Evolutionary conservation across 352 stramenopile genomes (phyloP), one percentile per base, ranked within the genome.

Genomic region (Phytophthora litchii): DNA sequence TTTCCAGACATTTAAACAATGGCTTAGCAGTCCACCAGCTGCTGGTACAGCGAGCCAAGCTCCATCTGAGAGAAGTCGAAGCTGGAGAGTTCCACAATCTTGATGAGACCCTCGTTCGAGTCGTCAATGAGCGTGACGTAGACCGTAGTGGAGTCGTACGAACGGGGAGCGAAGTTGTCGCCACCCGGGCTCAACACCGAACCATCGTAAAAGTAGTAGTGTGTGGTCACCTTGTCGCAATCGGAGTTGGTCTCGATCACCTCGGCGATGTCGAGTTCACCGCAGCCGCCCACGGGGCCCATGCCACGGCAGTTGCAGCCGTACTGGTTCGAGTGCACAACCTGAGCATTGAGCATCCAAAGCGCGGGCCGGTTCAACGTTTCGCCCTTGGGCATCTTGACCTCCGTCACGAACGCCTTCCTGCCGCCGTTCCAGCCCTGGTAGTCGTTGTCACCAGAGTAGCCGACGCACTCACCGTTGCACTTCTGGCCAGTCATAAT

Each of bases 171-270:
- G 44, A 74, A 89, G 55, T 86, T 88, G 64, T 89, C 79, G 11
- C 77, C 70, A 0, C 44, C 45, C 0, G 62, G 64, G 25, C 48
- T 60, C 1, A 76, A 23, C 34, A 78, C 52, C 14, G 36, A 53
- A 13, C 70, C 76, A 37, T 91, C 72, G 64, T 73, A 83, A 50
- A 81, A 86, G 72, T 91, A 91, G 63, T 84, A 78, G 64, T 91
- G 79, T 12, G 78, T 88, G 13, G 70, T 72, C 9, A 89, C 45
- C 42, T 65, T 75, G 42, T 83, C 54, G 4, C 52, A 55, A 9
- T 9, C 14, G 0, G 31, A 4, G 49, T 81, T 83, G 13, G 69
- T 81, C 54, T 83, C 75, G 37, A 91, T 83, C 12, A 88, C 81
- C 59, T 91, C 78, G 10, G 74, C 76, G 53, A 88, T 77, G 62